These are phyloP conservation scores for Wallacemonas sp. DNA, from an alignment of 208 protist genomes.

Conservation along the genomic window DNA sequence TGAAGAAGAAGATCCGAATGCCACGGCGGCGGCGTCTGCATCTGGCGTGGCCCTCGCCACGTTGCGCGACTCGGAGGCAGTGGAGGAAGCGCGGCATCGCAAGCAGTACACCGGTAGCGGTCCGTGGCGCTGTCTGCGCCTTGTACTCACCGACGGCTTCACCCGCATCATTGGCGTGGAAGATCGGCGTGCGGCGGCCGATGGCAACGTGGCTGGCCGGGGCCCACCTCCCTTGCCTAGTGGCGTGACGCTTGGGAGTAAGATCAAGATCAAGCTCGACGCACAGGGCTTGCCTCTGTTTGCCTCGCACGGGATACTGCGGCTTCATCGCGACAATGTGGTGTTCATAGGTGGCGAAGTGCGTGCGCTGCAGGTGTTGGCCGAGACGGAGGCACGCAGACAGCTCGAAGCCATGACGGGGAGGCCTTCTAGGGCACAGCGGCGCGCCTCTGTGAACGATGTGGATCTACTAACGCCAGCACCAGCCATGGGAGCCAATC, in stretches of 20 bases:
- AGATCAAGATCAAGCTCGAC: constrained; percentile 32
- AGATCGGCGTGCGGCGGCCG: constrained; percentile 15
- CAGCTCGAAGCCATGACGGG: constrained; percentile 44
- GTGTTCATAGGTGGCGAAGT: constrained; percentile 54
- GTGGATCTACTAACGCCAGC: too few relatives aligned
- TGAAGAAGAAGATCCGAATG: constrained; percentile 7
- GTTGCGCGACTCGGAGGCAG: constrained; percentile 33
- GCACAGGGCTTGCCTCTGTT: background rate
- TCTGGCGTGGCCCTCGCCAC: constrained; percentile 23
- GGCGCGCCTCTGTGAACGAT: too few relatives aligned
- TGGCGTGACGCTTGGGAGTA: constrained; percentile 57
- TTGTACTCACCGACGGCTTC: constrained; percentile 71
- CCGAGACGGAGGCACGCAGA: constrained; percentile 31
- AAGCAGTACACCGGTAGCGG: constrained; percentile 19
- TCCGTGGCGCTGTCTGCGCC: constrained; percentile 41
- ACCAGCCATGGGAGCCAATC: too few relatives aligned
- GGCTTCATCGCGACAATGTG: constrained; percentile 45
- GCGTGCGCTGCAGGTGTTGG: constrained; percentile 47
- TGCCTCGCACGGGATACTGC: constrained; percentile 43
- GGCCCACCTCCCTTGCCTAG: constrained; percentile 27
- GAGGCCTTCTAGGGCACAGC: constrained; percentile 25
- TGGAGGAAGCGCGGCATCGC: constrained; percentile 29
- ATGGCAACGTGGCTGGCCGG: background rate
- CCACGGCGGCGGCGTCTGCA: background rate
- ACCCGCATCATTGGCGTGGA: constrained; percentile 65